These are phyloP conservation scores for Polygonum aviculare DNA, from an alignment of 148 eudicot species.

Conservation along the genomic window DNA sequence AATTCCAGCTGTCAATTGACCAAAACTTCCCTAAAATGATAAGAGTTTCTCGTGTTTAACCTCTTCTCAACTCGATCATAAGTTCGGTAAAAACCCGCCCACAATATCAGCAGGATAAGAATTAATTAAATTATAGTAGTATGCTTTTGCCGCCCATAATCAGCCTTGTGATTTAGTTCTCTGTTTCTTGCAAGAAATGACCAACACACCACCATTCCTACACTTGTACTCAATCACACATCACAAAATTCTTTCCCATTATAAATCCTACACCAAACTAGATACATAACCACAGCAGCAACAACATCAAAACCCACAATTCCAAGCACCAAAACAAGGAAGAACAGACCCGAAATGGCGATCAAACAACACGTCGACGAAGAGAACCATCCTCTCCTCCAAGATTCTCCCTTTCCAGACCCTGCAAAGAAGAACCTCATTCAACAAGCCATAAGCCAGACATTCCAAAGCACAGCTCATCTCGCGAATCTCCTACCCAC, in stretches of 20 bases:
- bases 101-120: background rate
- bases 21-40: background rate
- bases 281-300: background rate
- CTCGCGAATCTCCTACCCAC: slow-evolving; percentile 70
- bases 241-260: slow-evolving; percentile 18
- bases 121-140: background rate
- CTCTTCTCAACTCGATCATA: background rate
- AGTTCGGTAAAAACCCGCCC: background rate
- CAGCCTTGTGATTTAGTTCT: slow-evolving; percentile 6
- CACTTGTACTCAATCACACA: slow-evolving; percentile 24
- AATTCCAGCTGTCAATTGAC: background rate
- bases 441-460: slow-evolving; percentile 55
- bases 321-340: background rate
- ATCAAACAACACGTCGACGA: slow-evolving; percentile 20
- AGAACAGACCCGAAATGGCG: slow-evolving; percentile 16
- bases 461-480: slow-evolving; percentile 61
- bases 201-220: slow-evolving; percentile 14
- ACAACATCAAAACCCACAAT: background rate
- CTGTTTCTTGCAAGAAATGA: slow-evolving; percentile 63
- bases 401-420: slow-evolving; percentile 18
- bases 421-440: slow-evolving; percentile 31
- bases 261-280: slow-evolving; percentile 5
- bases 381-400: slow-evolving; percentile 41
- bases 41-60: background rate
- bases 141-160: background rate